These are phyloP conservation scores for Pouteria glomerata DNA, from an alignment of 148 eudicot species.

Conservation along the genomic window DNA sequence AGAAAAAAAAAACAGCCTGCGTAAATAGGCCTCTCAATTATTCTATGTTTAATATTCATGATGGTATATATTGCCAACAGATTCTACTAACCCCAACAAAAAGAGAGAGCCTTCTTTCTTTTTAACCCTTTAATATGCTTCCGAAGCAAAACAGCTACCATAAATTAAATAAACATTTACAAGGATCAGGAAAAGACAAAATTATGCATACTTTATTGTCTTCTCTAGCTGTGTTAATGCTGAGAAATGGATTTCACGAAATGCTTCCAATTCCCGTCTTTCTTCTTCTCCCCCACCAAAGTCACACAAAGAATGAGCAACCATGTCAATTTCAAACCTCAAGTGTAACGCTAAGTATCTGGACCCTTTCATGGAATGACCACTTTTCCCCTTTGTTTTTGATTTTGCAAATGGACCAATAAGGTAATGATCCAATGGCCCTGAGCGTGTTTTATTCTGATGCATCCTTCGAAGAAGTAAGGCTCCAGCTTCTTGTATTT, in stretches of 20 bases:
- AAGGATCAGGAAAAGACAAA: not conserved
- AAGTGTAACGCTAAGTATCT: constrained; percentile 86
- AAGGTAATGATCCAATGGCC: constrained; percentile 70
- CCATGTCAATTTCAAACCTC: constrained; percentile 99
- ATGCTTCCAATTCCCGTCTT: constrained; percentile 77
- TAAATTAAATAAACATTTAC: not conserved
- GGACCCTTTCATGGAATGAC: constrained; percentile 33
- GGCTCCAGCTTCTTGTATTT: constrained; percentile 86
- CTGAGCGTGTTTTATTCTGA: constrained; percentile 51
- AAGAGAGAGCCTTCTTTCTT: no score
- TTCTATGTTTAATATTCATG: no score
- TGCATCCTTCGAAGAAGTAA: constrained; percentile 75
- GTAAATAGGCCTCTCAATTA: no score
- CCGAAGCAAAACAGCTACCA: not conserved
- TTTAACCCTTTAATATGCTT: no score
- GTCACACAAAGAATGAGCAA: constrained; percentile 92
- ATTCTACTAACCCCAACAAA: no score
- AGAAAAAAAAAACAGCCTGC: no score
- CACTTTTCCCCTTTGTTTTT: constrained; percentile 25
- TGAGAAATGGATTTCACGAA: constrained; percentile 81
- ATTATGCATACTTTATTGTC: constrained; percentile 50
- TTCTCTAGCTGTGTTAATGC: constrained; percentile 51
- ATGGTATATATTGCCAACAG: no score
- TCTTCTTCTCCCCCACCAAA: constrained; percentile 98
- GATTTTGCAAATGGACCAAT: constrained; percentile 65